phyloP scores from a whole-genome alignment of 139 green algal species.

The Microglena sp. region DNA sequence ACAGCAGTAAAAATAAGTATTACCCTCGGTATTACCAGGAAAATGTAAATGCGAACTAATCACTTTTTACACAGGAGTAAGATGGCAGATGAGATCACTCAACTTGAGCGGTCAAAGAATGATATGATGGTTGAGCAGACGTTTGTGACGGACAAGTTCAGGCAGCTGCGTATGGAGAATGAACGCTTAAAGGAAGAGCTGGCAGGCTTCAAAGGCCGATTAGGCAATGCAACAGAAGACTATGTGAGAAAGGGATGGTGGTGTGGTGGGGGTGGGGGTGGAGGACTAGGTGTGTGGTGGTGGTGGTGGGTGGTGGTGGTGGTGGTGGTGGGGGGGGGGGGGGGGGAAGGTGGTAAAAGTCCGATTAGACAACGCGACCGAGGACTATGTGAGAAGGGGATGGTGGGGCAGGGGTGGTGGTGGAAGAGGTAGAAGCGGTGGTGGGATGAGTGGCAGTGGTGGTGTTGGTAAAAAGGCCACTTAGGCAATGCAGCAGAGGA shows the following conservation, averaged over 20 bases:
- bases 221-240: conserved; percentile 44
- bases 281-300: no score
- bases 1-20: no score
- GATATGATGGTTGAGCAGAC: conserved; percentile 41
- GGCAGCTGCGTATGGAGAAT: conserved; percentile 40
- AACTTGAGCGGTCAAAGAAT: conserved; percentile 26
- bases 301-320: no score
- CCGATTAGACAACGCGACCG: conserved; percentile 34
- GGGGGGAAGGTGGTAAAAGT: no score
- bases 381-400: conserved; percentile 49
- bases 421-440: no score
- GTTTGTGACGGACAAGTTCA: conserved; percentile 43
- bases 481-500: conserved; percentile 43
- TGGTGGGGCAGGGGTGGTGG: no score
- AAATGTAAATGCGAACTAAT: no score
- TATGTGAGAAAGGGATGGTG: conserved; percentile 48
- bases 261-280: no score
- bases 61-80: no score
- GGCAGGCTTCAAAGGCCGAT: conserved; percentile 21
- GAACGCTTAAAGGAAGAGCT: conserved; percentile 37
- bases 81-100: conserved; percentile 30
- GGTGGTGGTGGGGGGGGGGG: no score
- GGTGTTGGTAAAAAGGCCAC: conserved; percentile 19
- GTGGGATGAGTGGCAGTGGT: no score
- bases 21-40: no score